phyloP scores from a whole-genome alignment of 768 basidiomycete species.

The Mycena crocata region DNA sequence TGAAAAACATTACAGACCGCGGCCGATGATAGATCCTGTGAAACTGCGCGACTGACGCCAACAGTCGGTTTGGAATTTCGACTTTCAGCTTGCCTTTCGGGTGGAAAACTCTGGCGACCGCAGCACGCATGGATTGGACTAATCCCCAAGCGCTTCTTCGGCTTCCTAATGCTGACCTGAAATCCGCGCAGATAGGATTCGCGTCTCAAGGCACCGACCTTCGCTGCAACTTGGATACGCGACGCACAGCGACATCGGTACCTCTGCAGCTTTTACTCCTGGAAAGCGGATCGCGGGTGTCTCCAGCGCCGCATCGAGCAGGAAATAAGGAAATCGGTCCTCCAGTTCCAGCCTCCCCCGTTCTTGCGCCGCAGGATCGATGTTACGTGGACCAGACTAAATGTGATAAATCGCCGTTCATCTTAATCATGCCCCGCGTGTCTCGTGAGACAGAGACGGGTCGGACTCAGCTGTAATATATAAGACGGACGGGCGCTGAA shows the following conservation, averaged over 20 bases:
- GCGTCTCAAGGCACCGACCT: no score
- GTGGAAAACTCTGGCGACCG: no score
- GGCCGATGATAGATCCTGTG: no score
- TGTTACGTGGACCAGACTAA: conserved; percentile 20
- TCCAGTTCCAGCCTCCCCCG: neutral
- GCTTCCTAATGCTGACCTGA: conserved; percentile 15
- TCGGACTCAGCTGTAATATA: neutral
- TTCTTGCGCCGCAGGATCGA: neutral
- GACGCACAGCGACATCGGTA: neutral
- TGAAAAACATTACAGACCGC: no score
- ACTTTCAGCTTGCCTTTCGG: neutral
- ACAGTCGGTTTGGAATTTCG: neutral
- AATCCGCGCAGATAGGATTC: conserved; percentile 21
- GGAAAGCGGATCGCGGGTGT: conserved; percentile 5
- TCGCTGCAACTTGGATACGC: no score
- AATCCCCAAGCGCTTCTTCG: conserved; percentile 14
- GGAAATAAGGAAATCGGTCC: neutral
- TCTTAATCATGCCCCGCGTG: conserved; percentile 4
- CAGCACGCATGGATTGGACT: neutral
- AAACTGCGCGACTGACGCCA: conserved; percentile 6
- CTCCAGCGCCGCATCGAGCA: no score
- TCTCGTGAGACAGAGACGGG: neutral
- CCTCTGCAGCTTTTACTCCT: neutral
- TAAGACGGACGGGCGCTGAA: neutral
- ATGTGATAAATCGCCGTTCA: conserved; percentile 7